Percentiles rank a stretch among this genome's conserved stretches.
These are phyloP conservation scores for Cladorrhinum sp. DNA, from an alignment of 2,329 filamentous ascomycete genomes.

Conservation along the genomic window DNA sequence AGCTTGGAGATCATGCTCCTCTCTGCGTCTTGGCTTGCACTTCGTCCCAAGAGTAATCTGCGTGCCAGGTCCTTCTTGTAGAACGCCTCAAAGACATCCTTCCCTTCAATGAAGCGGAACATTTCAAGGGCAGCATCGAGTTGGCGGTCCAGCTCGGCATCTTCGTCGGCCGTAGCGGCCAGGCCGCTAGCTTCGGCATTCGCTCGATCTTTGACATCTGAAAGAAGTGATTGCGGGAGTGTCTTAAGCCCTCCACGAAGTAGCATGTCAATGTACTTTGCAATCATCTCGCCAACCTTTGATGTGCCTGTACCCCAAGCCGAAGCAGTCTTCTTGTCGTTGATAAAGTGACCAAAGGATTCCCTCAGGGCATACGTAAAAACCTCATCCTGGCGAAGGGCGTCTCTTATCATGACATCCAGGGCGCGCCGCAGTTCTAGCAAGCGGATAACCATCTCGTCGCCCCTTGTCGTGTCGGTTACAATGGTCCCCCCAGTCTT, in stretches of 20 bases:
- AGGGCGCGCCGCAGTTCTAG: constrained; percentile 76
- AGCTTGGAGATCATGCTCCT: constrained; percentile 90
- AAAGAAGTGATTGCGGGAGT: constrained; percentile 65
- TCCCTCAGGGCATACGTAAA: constrained; percentile 78
- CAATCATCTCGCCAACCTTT: constrained; percentile 98
- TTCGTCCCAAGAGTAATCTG: constrained; percentile 84
- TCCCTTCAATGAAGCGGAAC: constrained; percentile 95
- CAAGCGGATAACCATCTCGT: constrained; percentile 82
- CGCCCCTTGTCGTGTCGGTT: constrained; percentile 70
- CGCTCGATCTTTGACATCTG: constrained; percentile 56
- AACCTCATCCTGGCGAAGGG: constrained; percentile 74
- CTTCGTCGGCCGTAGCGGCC: constrained; percentile 75
- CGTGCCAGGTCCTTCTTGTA: constrained; percentile 97
- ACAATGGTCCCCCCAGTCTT: constrained; percentile 73
- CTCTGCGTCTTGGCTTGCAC: constrained; percentile 92
- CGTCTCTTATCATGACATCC: constrained; percentile 71
- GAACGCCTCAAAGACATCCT: constrained; percentile 96
- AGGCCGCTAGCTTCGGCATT: constrained; percentile 60
- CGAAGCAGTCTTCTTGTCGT: constrained; percentile 71
- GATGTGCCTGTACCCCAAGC: constrained; percentile 80
- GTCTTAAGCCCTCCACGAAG: constrained; percentile 84
- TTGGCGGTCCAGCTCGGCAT: constrained; percentile 86
- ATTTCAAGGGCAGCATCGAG: constrained; percentile 90
- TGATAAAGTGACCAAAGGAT: constrained; percentile 87
- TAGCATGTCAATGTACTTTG: constrained; percentile 90